phyloP scores from a whole-genome alignment of 2,329 filamentous ascomycete genomes.

The Pseudofabraea citricarpa region DNA sequence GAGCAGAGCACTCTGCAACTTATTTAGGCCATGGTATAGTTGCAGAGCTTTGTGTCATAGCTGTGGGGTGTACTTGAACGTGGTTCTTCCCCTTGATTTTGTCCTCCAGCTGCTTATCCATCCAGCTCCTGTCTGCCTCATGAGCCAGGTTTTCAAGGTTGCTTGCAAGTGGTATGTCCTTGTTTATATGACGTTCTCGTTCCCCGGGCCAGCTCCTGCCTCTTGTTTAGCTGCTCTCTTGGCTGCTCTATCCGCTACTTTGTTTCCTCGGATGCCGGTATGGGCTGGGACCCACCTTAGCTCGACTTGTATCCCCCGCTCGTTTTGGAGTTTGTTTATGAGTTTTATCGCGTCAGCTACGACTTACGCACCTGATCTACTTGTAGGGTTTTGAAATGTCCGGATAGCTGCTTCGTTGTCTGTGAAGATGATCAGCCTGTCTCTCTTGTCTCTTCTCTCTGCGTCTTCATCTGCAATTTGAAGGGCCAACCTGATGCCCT shows the following conservation, averaged over 20 bases:
- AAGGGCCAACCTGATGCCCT: conserved; percentile 14
- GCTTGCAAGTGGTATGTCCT: conserved; percentile 2
- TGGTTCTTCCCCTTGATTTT: conserved; percentile 6
- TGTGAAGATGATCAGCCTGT: conserved; percentile 12
- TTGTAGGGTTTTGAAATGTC: conserved; percentile 7
- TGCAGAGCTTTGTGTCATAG: conserved; percentile 8
- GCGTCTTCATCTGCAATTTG: conserved; percentile 6
- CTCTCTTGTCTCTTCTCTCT: conserved; percentile 6
- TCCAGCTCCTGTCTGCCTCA: background rate
- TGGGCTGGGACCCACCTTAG: conserved; percentile 11
- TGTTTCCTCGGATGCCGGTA: conserved; percentile 14
- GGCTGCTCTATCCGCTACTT: conserved; percentile 11
- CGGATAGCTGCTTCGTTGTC: conserved; percentile 18
- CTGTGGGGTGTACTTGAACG: conserved; percentile 8
- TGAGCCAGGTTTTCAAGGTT: conserved; percentile 2
- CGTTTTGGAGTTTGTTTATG: conserved; percentile 5
- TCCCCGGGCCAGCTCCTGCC: conserved; percentile 3
- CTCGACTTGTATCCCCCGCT: conserved; percentile 4
- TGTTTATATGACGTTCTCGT: background rate
- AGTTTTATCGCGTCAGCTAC: conserved; percentile 4
- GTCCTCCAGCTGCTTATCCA: no score
- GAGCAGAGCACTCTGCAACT: conserved; percentile 11
- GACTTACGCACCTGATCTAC: conserved; percentile 9
- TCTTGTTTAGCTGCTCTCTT: conserved; percentile 10
- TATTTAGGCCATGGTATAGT: conserved; percentile 8